Conservation (phyloP, 176 grass and related monocot genomes). For the Hordeum vulgare region DNA sequence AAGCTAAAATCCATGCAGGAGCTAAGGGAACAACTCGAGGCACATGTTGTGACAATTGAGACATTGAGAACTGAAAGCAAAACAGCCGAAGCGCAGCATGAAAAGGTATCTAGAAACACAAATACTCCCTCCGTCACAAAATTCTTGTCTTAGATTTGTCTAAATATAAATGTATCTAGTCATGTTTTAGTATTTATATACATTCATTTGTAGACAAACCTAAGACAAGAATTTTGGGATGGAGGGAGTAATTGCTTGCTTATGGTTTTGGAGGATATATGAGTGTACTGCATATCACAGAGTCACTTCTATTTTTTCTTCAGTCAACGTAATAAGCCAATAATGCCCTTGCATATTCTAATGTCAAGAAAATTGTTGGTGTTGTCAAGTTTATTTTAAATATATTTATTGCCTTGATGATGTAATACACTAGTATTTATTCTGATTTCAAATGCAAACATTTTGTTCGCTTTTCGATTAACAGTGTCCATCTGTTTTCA, state of each 20-base stretch:
- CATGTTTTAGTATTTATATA: too few species aligned
- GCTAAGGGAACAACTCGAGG: constrained; percentile 90
- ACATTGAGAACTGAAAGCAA: constrained; percentile 55
- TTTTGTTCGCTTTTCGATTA: not conserved
- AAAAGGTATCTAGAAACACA: constrained; percentile 52
- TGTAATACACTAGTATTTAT: not conserved
- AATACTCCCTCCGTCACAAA: too few species aligned
- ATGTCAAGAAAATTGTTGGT: constrained; percentile 6
- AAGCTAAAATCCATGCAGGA: constrained; percentile 50
- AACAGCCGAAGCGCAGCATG: constrained; percentile 44
- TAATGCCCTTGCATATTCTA: not conserved
- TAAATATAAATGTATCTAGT: too few species aligned
- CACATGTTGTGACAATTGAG: constrained; percentile 81
- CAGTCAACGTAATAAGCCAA: not conserved
- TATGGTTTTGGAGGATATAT: not conserved
- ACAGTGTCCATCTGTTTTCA: not conserved
- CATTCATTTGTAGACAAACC: too few species aligned
- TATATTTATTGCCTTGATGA: not conserved
- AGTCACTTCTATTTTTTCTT: not conserved
- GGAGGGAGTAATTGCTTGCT: not conserved
- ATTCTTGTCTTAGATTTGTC: too few species aligned
- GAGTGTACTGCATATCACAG: not conserved
- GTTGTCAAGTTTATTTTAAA: not conserved
- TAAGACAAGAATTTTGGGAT: too few species aligned
- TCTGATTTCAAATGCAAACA: not conserved